These are phyloP conservation scores for Vaccinium macrocarpon DNA, from an alignment of 148 eudicot species.

Conservation along the genomic window DNA sequence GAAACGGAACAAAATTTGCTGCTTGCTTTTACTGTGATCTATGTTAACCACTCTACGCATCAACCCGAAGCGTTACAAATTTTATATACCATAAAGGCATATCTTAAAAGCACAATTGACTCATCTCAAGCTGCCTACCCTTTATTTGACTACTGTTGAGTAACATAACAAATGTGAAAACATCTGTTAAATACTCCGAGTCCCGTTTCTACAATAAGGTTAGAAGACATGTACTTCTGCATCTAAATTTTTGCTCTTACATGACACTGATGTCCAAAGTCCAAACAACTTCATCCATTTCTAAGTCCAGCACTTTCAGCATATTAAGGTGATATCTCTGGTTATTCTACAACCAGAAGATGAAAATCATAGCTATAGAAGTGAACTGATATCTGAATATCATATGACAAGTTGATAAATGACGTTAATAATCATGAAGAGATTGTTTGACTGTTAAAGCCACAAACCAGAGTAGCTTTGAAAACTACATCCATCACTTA, in stretches of 20 bases:
- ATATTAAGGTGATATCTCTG: neutral
- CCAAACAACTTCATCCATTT: conserved; percentile 12
- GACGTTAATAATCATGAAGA: neutral
- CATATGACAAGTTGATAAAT: conserved; percentile 1
- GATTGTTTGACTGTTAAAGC: neutral
- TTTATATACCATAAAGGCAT: neutral
- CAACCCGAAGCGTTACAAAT: neutral
- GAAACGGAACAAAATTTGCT: neutral
- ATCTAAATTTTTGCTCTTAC: neutral
- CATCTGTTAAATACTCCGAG: neutral
- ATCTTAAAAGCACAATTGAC: neutral
- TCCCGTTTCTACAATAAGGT: neutral
- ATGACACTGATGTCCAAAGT: conserved; percentile 5
- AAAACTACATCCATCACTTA: neutral
- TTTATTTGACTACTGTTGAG: neutral
- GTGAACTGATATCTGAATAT: neutral
- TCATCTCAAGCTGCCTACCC: neutral
- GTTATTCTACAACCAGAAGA: neutral
- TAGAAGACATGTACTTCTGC: neutral
- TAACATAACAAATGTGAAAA: neutral
- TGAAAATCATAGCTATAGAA: neutral
- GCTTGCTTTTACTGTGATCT: neutral
- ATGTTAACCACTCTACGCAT: neutral
- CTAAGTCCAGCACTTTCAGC: neutral
- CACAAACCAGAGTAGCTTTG: neutral